Percentiles rank a stretch among this genome's conserved stretches.
phyloP scores from a whole-genome alignment of 1,284 basidiomycete genomes.

The Entoloma clypeatum region DNA sequence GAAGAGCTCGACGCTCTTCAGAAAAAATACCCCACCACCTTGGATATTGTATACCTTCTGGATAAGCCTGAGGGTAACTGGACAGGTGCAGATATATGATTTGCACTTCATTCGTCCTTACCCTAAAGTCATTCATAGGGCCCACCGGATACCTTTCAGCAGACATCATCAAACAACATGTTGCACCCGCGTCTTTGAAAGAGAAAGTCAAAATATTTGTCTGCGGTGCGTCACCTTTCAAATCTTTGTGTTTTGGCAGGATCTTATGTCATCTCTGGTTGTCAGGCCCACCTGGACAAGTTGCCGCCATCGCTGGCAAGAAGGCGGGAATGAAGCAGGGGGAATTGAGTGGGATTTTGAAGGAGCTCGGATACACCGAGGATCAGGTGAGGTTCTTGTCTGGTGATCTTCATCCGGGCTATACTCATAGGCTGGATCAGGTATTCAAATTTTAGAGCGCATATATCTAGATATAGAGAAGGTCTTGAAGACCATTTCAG shows the following conservation, averaged over 20 bases:
- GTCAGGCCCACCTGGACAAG: slow-evolving; percentile 81
- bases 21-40: slow-evolving; percentile 63
- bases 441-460: not conserved
- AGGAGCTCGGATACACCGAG: slow-evolving; percentile 82
- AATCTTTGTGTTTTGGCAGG: slow-evolving; percentile 6
- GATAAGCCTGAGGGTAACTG: slow-evolving; percentile 75
- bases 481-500: too few relatives aligned
- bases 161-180: slow-evolving; percentile 70
- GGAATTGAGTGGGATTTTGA: slow-evolving; percentile 75
- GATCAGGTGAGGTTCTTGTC: slow-evolving; percentile 57
- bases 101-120: too few relatives aligned
- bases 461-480: not conserved
- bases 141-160: slow-evolving; percentile 69
- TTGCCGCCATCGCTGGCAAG: slow-evolving; percentile 74
- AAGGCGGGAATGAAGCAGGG: slow-evolving; percentile 84
- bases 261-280: slow-evolving; percentile 4
- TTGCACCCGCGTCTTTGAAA: slow-evolving; percentile 63
- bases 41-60: slow-evolving; percentile 85
- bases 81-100: too few relatives aligned
- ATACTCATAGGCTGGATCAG: not conserved
- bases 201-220: slow-evolving; percentile 89
- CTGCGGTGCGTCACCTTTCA: slow-evolving; percentile 55
- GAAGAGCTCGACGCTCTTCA: slow-evolving; percentile 78
- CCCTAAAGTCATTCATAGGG: slow-evolving; percentile 34
- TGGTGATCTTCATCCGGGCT: not conserved